Evolutionary conservation across 768 basidiomycete species (phyloP).

Genomic region (Naganishia vishniacii): DNA sequence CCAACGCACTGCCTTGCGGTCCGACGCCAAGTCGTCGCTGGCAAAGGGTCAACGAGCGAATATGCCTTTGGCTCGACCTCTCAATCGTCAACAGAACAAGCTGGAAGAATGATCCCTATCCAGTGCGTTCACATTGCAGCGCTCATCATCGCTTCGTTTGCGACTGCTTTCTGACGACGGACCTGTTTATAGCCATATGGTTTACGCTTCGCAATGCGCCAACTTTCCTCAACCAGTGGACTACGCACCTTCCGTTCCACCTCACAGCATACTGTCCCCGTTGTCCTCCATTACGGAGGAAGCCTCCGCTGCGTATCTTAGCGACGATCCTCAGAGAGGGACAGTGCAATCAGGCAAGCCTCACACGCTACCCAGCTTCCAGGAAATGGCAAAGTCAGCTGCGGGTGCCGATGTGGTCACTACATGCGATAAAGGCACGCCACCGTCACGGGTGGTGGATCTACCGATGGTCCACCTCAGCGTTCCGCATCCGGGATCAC

Average conservation of each 20-base stretch:
- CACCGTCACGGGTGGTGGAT: too few species aligned
- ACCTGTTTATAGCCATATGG: slow-evolving; percentile 8
- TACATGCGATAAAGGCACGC: too few species aligned
- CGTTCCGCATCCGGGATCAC: slow-evolving; percentile 15
- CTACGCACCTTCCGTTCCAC: not conserved
- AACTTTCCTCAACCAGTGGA: slow-evolving; percentile 11
- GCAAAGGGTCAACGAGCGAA: not conserved
- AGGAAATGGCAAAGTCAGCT: not conserved
- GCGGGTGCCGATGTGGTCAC: too few species aligned
- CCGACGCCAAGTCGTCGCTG: not conserved
- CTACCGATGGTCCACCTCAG: slow-evolving; percentile 25
- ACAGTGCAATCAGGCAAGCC: not conserved
- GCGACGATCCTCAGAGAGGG: too few species aligned
- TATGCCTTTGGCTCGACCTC: not conserved
- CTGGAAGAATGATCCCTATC: slow-evolving; percentile 24
- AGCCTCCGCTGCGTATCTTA: not conserved
- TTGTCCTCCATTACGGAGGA: not conserved
- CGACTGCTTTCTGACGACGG: not conserved
- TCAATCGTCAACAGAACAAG: not conserved
- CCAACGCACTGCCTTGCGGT: slow-evolving; percentile 19
- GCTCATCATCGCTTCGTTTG: too few species aligned
- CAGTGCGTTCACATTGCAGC: slow-evolving; percentile 17
- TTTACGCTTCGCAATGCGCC: slow-evolving; percentile 22
- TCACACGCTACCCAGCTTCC: not conserved
- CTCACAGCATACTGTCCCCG: not conserved